Base-by-base conservation (phyloP, 2,329 filamentous ascomycete species). In the Orbilia brochopaga region DNA sequence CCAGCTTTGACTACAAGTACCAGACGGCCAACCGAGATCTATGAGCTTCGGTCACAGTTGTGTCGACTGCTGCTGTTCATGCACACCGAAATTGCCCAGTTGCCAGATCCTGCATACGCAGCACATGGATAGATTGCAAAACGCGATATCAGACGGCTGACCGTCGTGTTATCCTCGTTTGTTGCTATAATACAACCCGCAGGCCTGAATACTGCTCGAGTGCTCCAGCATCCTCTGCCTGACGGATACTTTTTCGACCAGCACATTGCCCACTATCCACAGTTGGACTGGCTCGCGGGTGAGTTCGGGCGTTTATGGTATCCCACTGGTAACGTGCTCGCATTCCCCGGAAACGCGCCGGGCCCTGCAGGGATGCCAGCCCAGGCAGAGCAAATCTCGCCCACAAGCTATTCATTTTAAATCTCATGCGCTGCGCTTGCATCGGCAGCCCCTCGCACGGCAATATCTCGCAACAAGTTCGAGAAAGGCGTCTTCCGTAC, bases 171-270 rank as follows among this genome's bases (percentile, higher is more conserved):
- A 64, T 65, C 55, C 27, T 56, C 60, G 51, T 65, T n/a, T 59
- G 56, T 63, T 65, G 67, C 64, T 72, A 65, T 72, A 72, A 61
- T 65, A 65, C 59, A 54, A 30, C 24, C 59, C 42, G 62, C 58
- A 55, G 30, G 55, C 52, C 37, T 52, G 30, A 32, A n/a, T n/a
- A n/a, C n/a, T n/a, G n/a, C n/a, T n/a, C n/a, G n/a, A n/a, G n/a
- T n/a, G n/a, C n/a, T n/a, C 54, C 17, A 64, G 67, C 60, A 64
- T 48, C 44, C 44, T 48, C 11, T 48, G 44, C 56, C 60, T 56
- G 40, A 60, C 67, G 67, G 67, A 37, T 57, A 72, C 67, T 72
- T 72, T 70, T 53, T n/a, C n/a, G n/a, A n/a, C n/a, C n/a, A n/a
- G 53, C 21, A 21, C 44, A 48, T 19, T 42, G 35, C 32, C 53